Conservation (phyloP, 1,284 basidiomycete genomes). For the Agaricales sp. region DNA sequence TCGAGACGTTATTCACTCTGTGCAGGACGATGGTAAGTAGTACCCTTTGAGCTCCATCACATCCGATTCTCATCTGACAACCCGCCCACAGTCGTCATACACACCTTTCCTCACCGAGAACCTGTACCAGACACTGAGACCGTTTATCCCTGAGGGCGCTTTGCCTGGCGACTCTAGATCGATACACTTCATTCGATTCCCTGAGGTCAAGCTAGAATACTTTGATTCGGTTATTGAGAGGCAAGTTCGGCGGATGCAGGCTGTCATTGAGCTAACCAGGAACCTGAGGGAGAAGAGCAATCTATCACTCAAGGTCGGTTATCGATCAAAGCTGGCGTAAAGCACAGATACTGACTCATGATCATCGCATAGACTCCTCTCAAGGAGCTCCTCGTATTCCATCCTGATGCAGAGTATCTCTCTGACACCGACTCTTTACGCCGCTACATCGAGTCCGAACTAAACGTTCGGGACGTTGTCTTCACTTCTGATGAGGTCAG, state of each 20-base stretch:
- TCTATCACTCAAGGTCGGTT: conserved; percentile 77
- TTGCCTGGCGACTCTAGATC: conserved; percentile 77
- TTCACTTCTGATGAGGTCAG: conserved; percentile 84
- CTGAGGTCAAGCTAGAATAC: conserved; percentile 88
- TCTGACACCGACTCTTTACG: conserved; percentile 81
- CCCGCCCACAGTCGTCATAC: conserved; percentile 75
- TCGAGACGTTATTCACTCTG: conserved; percentile 91
- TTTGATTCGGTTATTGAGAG: conserved; percentile 95
- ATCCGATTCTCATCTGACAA: conserved; percentile 7
- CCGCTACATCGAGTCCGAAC: conserved; percentile 88
- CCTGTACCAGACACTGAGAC: conserved; percentile 85
- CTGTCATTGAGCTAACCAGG: conserved; percentile 88
- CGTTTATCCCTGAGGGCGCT: conserved; percentile 74
- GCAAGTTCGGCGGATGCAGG: conserved; percentile 90
- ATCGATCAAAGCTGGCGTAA: too few species aligned
- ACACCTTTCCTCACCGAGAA: conserved; percentile 98
- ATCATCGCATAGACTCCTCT: conserved; percentile 64
- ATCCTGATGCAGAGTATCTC: conserved; percentile 79
- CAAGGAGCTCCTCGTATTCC: conserved; percentile 92
- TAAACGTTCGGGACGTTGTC: conserved; percentile 87
- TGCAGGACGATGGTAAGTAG: conserved; percentile 82
- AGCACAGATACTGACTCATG: conserved; percentile 3
- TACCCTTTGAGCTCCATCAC: conserved; percentile 3
- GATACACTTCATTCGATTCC: conserved; percentile 94
- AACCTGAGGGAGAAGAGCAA: conserved; percentile 85